Base-by-base conservation (phyloP, 2,329 filamentous ascomycete species). In the Fusarium luffae region DNA sequence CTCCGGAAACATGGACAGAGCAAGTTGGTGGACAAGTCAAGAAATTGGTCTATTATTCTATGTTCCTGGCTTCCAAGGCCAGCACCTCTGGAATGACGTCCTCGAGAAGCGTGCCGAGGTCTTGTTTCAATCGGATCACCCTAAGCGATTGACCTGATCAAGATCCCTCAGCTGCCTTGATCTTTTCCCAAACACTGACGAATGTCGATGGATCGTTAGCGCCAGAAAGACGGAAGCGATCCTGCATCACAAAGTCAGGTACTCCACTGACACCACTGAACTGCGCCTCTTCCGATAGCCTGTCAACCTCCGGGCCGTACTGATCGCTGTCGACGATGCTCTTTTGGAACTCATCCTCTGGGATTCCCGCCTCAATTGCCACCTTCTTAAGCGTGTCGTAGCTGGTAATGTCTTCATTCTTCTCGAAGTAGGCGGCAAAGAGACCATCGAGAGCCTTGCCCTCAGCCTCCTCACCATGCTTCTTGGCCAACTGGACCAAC, bases 21-120 rank as follows among this genome's bases (percentile, higher is more conserved):
- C 93, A 10, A 94, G 92, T 76, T 96, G 92, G 92, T 94, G 88
- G 79, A 96, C 93, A 7, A 94, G 92, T 77, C 93, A 96, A 79
- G 93, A 97, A 79, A 81, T 96, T 23, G 93, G 93, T 2, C 82
- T 96, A 30, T 74, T 89, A 42, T 85, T 89, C 57, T 80, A 85
- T 46, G 80, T 80, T n/a, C 81, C 81, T 4, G 78, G 74, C 1
- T 79, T 82, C 41, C 66, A 78, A 37, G 78, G 77, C 6, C 73
- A 77, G 37, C 71, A 73, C n/a, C 65, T 82, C 7, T 84, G 82
- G 82, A 78, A 82, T 19, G 72, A 70, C 9, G 77, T 82, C 10
- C 70, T 83, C 5, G 77, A 78, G 25, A 77, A 75, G 57, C 78
- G 82, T 52, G 75, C 77, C 18, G 78, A 81, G 42, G 71, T 79